phyloP scores from a whole-genome alignment of 169 alveolate genomes.

The Ichthyophthirius multifiliis region DNA sequence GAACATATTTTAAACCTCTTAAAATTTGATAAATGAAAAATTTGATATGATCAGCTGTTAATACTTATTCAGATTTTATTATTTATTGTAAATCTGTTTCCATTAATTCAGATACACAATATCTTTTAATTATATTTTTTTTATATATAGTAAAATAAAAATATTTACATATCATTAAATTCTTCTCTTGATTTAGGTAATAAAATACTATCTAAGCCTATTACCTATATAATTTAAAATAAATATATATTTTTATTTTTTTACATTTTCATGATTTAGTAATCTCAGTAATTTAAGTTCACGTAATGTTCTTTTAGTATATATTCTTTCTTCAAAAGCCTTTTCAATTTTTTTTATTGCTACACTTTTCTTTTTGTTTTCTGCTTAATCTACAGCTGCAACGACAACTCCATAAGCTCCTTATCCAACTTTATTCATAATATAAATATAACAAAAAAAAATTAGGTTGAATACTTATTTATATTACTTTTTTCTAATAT shows the following conservation, averaged over 20 bases:
- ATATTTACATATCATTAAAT: constrained; percentile 42
- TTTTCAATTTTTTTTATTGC: constrained; percentile 57
- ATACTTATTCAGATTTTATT: constrained; percentile 60
- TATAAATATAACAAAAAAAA: not conserved
- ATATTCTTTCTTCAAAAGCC: constrained; percentile 44
- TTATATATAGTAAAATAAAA: not conserved
- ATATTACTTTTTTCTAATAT: not conserved
- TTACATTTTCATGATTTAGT: constrained; percentile 67
- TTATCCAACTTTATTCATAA: constrained; percentile 22
- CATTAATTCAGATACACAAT: constrained; percentile 60
- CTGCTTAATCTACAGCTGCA: constrained; percentile 33
- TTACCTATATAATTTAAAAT: not conserved
- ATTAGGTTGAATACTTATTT: not conserved
- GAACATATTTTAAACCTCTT: constrained; percentile 74
- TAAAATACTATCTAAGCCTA: constrained; percentile 46
- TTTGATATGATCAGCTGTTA: constrained; percentile 73
- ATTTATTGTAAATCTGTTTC: constrained; percentile 73
- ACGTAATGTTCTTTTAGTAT: constrained; percentile 70
- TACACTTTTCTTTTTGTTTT: constrained; percentile 17
- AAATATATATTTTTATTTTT: not conserved
- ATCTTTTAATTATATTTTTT: not conserved
- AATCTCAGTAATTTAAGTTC: constrained; percentile 72
- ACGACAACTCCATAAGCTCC: constrained; percentile 55
- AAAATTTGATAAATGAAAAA: constrained; percentile 72
- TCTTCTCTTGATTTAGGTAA: constrained; percentile 59